Conservation (phyloP, 768 basidiomycete species). For the Boletus patriciae region DNA sequence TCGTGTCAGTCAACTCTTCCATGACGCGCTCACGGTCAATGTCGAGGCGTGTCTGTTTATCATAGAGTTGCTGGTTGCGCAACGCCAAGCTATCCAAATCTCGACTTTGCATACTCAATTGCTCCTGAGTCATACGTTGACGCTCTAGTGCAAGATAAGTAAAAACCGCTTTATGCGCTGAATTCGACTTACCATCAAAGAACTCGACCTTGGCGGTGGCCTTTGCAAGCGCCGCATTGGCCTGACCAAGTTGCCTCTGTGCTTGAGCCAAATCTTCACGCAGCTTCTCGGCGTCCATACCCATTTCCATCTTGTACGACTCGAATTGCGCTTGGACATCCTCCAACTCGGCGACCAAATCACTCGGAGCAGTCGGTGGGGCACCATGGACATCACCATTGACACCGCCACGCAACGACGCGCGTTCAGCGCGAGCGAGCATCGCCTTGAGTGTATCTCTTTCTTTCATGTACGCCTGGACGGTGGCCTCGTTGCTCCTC, state of each 20-base stretch:
- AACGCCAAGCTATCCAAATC: conserved; percentile 67
- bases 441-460: conserved; percentile 80
- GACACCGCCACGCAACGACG: conserved; percentile 15
- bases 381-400: conserved; percentile 37
- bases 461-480: conserved; percentile 84
- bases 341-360: conserved; percentile 59
- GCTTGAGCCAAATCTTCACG: conserved; percentile 67
- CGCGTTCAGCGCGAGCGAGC: conserved; percentile 53
- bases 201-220: conserved; percentile 81
- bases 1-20: conserved; percentile 62
- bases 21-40: conserved; percentile 69
- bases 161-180: neutral
- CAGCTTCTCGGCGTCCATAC: conserved; percentile 67
- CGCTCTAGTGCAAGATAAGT: conserved; percentile 49
- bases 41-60: conserved; percentile 72
- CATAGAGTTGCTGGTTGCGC: conserved; percentile 70
- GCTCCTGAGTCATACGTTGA: conserved; percentile 68
- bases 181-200: conserved; percentile 57
- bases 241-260: conserved; percentile 66
- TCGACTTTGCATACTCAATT: conserved; percentile 56
- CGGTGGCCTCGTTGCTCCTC: conserved; percentile 62
- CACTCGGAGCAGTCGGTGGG: conserved; percentile 27
- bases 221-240: conserved; percentile 72
- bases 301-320: conserved; percentile 76
- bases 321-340: conserved; percentile 82